phyloP scores from a whole-genome alignment of 208 protist genomes.

The Acanthamoeba royreba region DNA sequence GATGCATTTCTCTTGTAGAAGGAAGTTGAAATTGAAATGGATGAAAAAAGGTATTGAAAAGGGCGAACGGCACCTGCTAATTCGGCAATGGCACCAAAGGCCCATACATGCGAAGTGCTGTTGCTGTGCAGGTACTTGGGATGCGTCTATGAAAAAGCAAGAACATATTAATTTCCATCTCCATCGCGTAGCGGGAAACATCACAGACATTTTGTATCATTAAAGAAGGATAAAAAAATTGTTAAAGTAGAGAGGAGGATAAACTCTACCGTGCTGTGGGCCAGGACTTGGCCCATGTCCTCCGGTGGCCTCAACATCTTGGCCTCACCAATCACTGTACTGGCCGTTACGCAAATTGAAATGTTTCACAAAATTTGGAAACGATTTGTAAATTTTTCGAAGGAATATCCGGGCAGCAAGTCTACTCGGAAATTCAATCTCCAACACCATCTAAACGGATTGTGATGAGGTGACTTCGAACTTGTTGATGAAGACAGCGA shows the following conservation, averaged over 20 bases:
- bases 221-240: neutral
- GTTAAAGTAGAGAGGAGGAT: neutral
- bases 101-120: conserved; percentile 2
- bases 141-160: neutral
- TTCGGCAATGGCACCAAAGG: neutral
- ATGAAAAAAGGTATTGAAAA: neutral
- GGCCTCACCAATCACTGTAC: neutral
- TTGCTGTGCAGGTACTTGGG: conserved; percentile 24
- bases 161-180: neutral
- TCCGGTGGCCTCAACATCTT: neutral
- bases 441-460: no score
- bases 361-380: no score
- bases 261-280: neutral
- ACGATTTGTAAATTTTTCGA: no score
- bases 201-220: neutral
- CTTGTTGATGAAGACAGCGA: no score
- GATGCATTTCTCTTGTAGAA: no score
- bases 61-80: neutral
- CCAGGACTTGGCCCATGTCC: neutral
- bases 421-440: no score
- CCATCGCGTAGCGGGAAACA: no score
- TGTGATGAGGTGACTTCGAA: no score
- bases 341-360: no score
- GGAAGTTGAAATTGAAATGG: neutral
- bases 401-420: no score